Evolutionary conservation across 768 basidiomycete species (phyloP).

Genomic region (Lanmaoa pseudosensibilis): DNA sequence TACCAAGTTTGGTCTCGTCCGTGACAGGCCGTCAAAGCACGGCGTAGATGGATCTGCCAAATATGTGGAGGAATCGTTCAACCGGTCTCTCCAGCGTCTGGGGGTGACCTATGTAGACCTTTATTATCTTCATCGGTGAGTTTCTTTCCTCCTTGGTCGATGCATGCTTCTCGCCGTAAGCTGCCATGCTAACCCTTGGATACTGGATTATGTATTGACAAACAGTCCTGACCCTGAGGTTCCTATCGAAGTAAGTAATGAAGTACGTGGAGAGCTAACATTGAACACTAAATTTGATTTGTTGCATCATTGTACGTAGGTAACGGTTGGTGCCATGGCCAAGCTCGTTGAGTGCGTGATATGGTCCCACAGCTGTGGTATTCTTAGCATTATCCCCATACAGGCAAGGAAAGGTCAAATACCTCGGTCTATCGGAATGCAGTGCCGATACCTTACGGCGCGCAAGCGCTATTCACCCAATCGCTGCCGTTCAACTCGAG

Average conservation of each 20-base stretch:
- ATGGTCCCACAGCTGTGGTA: background rate
- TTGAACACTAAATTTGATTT: background rate
- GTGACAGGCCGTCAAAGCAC: conserved; percentile 17
- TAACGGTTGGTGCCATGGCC: conserved; percentile 52
- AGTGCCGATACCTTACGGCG: conserved; percentile 48
- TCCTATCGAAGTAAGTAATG: conserved; percentile 44
- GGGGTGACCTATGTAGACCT: conserved; percentile 46
- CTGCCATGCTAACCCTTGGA: background rate
- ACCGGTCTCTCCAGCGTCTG: conserved; percentile 42
- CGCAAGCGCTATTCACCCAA: conserved; percentile 51
- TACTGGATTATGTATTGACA: background rate
- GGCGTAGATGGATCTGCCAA: conserved; percentile 40
- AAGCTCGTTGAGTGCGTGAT: conserved; percentile 48
- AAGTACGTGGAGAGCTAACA: background rate
- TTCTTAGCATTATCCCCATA: conserved; percentile 15
- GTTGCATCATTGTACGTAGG: conserved; percentile 14
- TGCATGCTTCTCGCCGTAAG: too few relatives aligned
- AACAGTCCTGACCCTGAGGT: conserved; percentile 40
- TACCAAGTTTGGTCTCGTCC: conserved; percentile 52
- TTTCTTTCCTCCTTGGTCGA: background rate
- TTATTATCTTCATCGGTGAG: conserved; percentile 46
- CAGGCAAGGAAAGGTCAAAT: conserved; percentile 41
- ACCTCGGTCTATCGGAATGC: conserved; percentile 55
- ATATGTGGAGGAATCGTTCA: conserved; percentile 39
- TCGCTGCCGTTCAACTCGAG: conserved; percentile 50